A percentile compares a stretch with the other conserved stretches of the same genome.
phyloP scores from a whole-genome alignment of 768 basidiomycete genomes.

The Pleurotus eryngii region DNA sequence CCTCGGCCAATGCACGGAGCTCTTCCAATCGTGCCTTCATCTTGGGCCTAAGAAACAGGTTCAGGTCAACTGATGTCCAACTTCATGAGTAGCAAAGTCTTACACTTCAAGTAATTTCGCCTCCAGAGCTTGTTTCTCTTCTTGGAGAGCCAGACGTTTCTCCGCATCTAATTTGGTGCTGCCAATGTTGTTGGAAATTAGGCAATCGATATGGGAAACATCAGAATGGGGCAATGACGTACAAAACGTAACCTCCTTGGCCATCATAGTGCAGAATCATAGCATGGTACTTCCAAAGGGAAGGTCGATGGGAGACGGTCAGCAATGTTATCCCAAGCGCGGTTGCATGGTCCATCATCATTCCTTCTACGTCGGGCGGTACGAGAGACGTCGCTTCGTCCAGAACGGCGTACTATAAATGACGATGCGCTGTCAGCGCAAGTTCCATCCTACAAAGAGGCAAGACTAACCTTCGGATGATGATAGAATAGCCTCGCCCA shows the following conservation, averaged over 20 bases:
- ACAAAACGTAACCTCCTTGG: constrained; percentile 95
- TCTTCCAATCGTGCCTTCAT: constrained; percentile 74
- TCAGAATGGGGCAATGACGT: constrained; percentile 26
- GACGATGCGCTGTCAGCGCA: neutral
- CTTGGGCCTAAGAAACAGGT: constrained; percentile 59
- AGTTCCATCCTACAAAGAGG: neutral
- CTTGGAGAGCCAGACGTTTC: constrained; percentile 84
- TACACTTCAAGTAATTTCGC: constrained; percentile 83
- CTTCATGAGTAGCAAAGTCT: constrained; percentile 26
- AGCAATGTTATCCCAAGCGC: constrained; percentile 85
- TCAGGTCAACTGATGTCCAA: neutral
- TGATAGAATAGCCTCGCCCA: constrained; percentile 98
- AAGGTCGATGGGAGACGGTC: constrained; percentile 94
- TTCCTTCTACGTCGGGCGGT: constrained; percentile 86
- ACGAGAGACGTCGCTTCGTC: constrained; percentile 97
- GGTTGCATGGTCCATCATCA: constrained; percentile 93
- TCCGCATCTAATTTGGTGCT: constrained; percentile 90
- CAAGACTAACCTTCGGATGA: constrained; percentile 67
- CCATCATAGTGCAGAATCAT: constrained; percentile 92
- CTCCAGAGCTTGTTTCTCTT: constrained; percentile 90
- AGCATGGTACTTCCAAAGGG: constrained; percentile 89
- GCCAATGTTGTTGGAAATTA: constrained; percentile 7
- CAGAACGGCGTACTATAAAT: constrained; percentile 82
- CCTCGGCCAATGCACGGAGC: constrained; percentile 38
- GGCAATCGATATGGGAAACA: neutral